Conservation (phyloP, 2,329 filamentous ascomycete species). For the Fusarium albosuccineum region DNA sequence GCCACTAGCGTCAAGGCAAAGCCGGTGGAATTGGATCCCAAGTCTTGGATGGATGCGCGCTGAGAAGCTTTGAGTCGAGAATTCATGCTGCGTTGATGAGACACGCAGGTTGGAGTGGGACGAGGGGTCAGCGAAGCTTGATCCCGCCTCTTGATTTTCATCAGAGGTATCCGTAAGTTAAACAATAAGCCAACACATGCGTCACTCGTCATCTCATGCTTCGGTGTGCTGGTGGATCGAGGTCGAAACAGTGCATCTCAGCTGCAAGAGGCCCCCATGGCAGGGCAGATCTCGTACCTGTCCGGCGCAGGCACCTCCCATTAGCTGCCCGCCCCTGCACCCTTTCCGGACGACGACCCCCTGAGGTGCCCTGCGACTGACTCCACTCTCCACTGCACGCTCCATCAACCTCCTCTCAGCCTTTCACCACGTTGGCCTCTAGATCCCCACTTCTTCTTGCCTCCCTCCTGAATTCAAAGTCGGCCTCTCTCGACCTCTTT, state of each 20-base stretch:
- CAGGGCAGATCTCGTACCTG: slow-evolving; percentile 27
- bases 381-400: slow-evolving; percentile 29
- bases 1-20: slow-evolving; percentile 6
- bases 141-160: not conserved
- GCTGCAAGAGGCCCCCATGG: slow-evolving; percentile 6
- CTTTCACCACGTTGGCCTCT: slow-evolving; percentile 48
- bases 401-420: slow-evolving; percentile 30
- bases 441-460: slow-evolving; percentile 36
- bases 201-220: not conserved
- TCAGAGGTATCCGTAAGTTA: not conserved
- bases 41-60: not conserved
- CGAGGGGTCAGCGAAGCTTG: not conserved
- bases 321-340: not conserved
- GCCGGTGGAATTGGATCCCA: not conserved
- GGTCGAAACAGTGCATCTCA: slow-evolving; percentile 14
- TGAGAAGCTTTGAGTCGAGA: not conserved
- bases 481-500: slow-evolving; percentile 26
- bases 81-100: not conserved
- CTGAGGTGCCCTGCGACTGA: not conserved
- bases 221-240: slow-evolving; percentile 13
- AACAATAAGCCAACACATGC: slow-evolving; percentile 6
- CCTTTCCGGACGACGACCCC: slow-evolving; percentile 7
- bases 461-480: slow-evolving; percentile 44
- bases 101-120: no score
- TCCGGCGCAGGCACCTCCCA: slow-evolving; percentile 13